Evolutionary conservation across 495 filamentous ascomycete genomes (phyloP).

Genomic region (Penicillium maclennaniae): DNA sequence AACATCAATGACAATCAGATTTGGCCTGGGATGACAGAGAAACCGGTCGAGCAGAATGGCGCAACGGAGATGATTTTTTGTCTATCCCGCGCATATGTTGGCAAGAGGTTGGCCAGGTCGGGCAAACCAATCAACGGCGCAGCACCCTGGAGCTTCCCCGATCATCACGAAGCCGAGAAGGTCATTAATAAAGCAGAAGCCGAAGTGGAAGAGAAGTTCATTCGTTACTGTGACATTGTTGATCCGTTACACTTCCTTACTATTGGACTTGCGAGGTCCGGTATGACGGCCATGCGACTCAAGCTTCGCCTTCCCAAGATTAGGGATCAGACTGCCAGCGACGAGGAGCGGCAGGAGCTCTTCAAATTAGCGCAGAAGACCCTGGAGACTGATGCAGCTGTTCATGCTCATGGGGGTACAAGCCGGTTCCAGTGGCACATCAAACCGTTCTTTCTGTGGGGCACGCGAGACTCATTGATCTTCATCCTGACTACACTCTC

Average conservation of each 20-base stretch:
- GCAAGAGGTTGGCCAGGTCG: slow-evolving; percentile 10
- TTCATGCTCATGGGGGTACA: slow-evolving; percentile 5
- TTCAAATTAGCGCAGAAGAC: slow-evolving; percentile 19
- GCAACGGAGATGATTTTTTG: slow-evolving; percentile 78
- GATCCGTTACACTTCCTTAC: slow-evolving; percentile 62
- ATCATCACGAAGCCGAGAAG: slow-evolving; percentile 41
- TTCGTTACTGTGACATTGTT: slow-evolving; percentile 52
- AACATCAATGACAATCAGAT: slow-evolving; percentile 58
- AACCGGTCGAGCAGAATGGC: slow-evolving; percentile 42
- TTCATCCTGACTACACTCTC: slow-evolving; percentile 3
- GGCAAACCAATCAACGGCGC: slow-evolving; percentile 2
- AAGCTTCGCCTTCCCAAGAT: slow-evolving; percentile 8
- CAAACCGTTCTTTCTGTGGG: slow-evolving; percentile 13
- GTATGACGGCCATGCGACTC: slow-evolving; percentile 17
- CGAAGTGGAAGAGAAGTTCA: slow-evolving; percentile 39
- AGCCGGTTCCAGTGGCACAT: slow-evolving; percentile 9
- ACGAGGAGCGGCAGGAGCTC: slow-evolving; percentile 7
- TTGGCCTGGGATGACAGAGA: slow-evolving; percentile 30
- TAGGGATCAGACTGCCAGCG: slow-evolving; percentile 5
- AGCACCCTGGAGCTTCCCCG: slow-evolving; percentile 6
- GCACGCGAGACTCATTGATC: slow-evolving; percentile 6
- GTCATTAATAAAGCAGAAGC: slow-evolving; percentile 25
- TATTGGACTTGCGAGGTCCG: slow-evolving; percentile 46
- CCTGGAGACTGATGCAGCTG: slow-evolving; percentile 17
- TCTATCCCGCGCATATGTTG: slow-evolving; percentile 55